Evolutionary conservation across 2,329 filamentous ascomycete genomes (phyloP), one percentile per base, ranked within the genome.

Genomic region (Teratosphaeria pseudoeucalypti): DNA sequence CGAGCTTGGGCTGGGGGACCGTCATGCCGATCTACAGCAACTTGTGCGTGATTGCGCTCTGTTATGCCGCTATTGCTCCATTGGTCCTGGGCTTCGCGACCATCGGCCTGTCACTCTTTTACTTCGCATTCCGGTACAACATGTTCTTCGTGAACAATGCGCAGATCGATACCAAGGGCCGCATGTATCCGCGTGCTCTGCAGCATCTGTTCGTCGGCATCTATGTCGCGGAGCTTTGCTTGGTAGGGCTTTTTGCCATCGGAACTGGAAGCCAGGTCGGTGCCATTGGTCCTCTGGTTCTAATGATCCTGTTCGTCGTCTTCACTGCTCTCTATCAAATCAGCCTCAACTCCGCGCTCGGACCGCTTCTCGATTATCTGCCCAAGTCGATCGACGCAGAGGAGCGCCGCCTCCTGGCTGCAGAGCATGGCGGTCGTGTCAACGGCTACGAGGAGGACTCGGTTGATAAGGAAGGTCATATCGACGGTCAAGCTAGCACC

Each of bases 101-200:
- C 0, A 79, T 89, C 47, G 91, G 90, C 32, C 82, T 96, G 61
- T 84, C 81, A 26, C 78, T 94, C 52, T 92, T 96, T 74, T 95
- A 95, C 72, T 78, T 92, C 57, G 89, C 91, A 55, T 96, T 90
- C 79, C 84, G 89, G 19, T 96, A 97, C 80, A 95, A 96, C 71
- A 76, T 97, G 58, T 81, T 96, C 56, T 96, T 90, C 73, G 90
- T 96, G 39, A 87, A 86, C 56, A 89, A 95, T 70, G 85, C 88
- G 9, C 77, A 84, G 61, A 86, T 95, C 68, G 91, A 96, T 55
- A 95, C 89, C 43, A 90, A 95, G 70, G 92, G 92, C 16, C 82
- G 92, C 14, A 86, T 90, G 66, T 96, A 96, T 70, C 87, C 90
- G 0, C 87, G 87, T n/a, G 92, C 89, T 1, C 78, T 97, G 57